Base-by-base conservation (phyloP, 2,329 filamentous ascomycete genomes). In the Gyromitra esculenta region DNA sequence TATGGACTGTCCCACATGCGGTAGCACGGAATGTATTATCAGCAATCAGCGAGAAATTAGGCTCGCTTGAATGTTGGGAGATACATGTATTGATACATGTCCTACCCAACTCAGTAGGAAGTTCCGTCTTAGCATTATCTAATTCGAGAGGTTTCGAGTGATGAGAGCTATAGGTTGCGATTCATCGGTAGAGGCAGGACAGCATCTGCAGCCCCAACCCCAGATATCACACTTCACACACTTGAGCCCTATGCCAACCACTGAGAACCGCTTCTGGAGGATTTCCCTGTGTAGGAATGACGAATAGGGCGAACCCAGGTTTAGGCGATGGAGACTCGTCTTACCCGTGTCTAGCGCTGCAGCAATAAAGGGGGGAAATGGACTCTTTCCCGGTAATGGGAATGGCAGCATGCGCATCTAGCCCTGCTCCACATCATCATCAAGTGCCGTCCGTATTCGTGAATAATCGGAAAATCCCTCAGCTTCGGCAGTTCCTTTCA, bases 401-500 rank as follows among this genome's bases (percentile, higher is more conserved):
- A 77, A 77, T 65, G 50, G 41, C 43, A 65, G 57, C 56, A 41
- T 73, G 43, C 59, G 62, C 69, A 62, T 73, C 63, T 76, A 62
- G 63, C 69, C 59, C 37, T 76, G 56, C 52, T 74, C 62, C 50
- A 60, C 57, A 59, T 60, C 37, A 59, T 60, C 37, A 41, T 31
- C 50, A 75, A 68, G 43, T 69, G 64, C 72, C 60, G 57, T n/a
- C 45, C 50, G 31, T 76, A 60, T 77, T 73, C 56, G 50, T 15
- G 59, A 74, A 64, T 65, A 77, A 77, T 75, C 75, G 50, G 64
- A 77, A 77, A 77, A 77, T 77, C 75, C 75, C 75, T 77, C 75
- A 77, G 57, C 15, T 18, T 65, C 75, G 75, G 75, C 50, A 75
- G 75, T 77, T 77, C n/a, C 18, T 18, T 57, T 64, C 41, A 67